Evolutionary conservation across 2,329 filamentous ascomycete genomes (phyloP).

Genomic region (Hypoxylon sp.): DNA sequence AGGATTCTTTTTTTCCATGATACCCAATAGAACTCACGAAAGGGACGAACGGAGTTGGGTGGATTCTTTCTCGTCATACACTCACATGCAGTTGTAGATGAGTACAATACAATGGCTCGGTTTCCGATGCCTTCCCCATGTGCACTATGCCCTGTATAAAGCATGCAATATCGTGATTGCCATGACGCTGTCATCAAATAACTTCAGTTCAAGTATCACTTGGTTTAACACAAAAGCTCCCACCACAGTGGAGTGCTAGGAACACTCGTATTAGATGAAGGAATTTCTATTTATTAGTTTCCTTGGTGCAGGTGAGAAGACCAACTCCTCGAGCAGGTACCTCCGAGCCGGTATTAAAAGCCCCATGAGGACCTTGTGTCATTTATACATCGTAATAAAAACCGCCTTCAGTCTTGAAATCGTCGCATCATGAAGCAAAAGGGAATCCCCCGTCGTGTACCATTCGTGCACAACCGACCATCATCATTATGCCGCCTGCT

Average conservation of each 20-base stretch:
- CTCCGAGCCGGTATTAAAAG: conserved; percentile 44
- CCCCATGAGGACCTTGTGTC: conserved; percentile 37
- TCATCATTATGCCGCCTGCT: conserved; percentile 38
- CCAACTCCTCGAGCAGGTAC: conserved; percentile 44
- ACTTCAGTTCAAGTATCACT: too few species aligned
- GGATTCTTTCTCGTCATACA: too few species aligned
- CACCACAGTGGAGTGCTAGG: not conserved
- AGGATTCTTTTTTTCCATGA: too few species aligned
- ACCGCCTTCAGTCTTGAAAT: conserved; percentile 34
- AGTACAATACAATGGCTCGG: too few species aligned
- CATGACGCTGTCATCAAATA: too few species aligned
- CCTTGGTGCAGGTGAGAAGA: conserved; percentile 39
- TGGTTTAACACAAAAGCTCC: too few species aligned
- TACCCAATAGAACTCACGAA: too few species aligned
- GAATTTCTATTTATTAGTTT: conserved; percentile 42
- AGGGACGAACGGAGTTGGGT: too few species aligned
- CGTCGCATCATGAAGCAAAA: conserved; percentile 37
- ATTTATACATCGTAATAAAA: conserved; percentile 46
- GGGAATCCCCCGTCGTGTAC: conserved; percentile 30
- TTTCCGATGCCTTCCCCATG: too few species aligned
- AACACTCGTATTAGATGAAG: conserved; percentile 16
- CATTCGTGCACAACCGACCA: conserved; percentile 36
- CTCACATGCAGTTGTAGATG: too few species aligned
- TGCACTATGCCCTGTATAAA: too few species aligned
- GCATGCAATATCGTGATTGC: too few species aligned